A percentile compares a stretch with the other conserved stretches of the same genome.
phyloP scores from a whole-genome alignment of 208 protist genomes.

The Acanthamoeba sp. region DNA sequence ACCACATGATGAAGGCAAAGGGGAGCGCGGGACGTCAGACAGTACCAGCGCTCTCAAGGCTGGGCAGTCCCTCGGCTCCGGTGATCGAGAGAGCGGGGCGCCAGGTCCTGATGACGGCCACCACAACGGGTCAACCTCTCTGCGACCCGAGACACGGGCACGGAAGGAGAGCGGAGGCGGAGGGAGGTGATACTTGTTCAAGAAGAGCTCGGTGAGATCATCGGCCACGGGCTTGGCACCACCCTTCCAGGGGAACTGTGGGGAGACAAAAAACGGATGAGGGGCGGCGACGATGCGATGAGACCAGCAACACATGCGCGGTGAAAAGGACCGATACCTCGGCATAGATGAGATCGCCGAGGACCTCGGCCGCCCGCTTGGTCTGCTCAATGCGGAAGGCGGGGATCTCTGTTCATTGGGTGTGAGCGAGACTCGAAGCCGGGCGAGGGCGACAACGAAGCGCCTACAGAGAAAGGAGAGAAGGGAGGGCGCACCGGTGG shows the following conservation, averaged over 20 bases:
- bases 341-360: slow-evolving; percentile 78
- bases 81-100: slow-evolving; percentile 94
- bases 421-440: not conserved
- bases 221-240: slow-evolving; percentile 82
- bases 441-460: slow-evolving; percentile 81
- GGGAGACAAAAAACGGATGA: too few relatives aligned
- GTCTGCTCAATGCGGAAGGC: slow-evolving; percentile 86
- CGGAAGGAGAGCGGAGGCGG: not conserved
- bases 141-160: not conserved
- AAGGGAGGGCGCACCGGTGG: slow-evolving; percentile 60
- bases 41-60: slow-evolving; percentile 86
- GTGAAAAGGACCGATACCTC: too few relatives aligned
- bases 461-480: slow-evolving; percentile 74
- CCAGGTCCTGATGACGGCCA: slow-evolving; percentile 88
- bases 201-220: slow-evolving; percentile 90
- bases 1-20: too few relatives aligned
- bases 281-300: too few relatives aligned
- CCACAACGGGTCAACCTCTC: not conserved
- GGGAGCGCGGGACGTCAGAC: not conserved
- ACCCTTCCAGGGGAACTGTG: slow-evolving; percentile 82
- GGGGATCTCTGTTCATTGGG: slow-evolving; percentile 92
- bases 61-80: slow-evolving; percentile 93
- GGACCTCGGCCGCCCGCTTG: slow-evolving; percentile 78
- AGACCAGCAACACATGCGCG: too few relatives aligned
- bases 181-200: slow-evolving; percentile 86